Conservation (phyloP, 1,284 basidiomycete species). For the Chalciporus piperatoides region DNA sequence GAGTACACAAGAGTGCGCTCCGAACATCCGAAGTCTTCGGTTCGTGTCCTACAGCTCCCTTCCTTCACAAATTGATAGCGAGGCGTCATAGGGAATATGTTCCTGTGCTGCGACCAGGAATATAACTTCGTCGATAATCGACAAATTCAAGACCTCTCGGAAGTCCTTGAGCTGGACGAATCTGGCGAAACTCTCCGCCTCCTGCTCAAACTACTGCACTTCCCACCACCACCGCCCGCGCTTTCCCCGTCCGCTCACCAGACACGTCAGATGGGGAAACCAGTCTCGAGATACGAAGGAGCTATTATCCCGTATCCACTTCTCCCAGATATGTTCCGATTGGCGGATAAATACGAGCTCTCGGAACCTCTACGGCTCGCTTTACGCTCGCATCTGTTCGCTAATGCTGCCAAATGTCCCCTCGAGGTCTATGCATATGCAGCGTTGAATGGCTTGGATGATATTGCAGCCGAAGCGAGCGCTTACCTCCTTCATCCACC, state of each 20-base stretch:
- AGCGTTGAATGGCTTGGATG: conserved; percentile 36
- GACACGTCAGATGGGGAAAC: conserved; percentile 35
- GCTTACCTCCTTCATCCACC: conserved; percentile 50
- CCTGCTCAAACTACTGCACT: conserved; percentile 50
- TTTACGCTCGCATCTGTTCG: conserved; percentile 51
- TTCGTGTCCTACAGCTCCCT: conserved; percentile 32
- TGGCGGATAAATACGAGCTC: conserved; percentile 64
- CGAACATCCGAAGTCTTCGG: conserved; percentile 56
- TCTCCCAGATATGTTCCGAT: conserved; percentile 46
- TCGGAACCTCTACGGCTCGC: conserved; percentile 38
- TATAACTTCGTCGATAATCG: conserved; percentile 16
- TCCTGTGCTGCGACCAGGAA: conserved; percentile 47
- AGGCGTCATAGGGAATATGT: conserved; percentile 54
- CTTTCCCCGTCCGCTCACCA: conserved; percentile 22
- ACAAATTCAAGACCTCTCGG: conserved; percentile 21
- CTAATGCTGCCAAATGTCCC: conserved; percentile 47
- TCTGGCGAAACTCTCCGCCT: conserved; percentile 41
- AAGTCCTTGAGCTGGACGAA: conserved; percentile 51
- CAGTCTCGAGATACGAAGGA: conserved; percentile 24
- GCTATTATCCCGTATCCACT: conserved; percentile 60
- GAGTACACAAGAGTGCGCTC: conserved; percentile 46
- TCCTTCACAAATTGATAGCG: conserved; percentile 9
- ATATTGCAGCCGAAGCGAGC: conserved; percentile 52
- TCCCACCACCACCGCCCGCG: conserved; percentile 44
- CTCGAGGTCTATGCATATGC: conserved; percentile 59